These are phyloP conservation scores for Suhomyces vadensis DNA, from an alignment of 805 yeast genomes.

Conservation along the genomic window DNA sequence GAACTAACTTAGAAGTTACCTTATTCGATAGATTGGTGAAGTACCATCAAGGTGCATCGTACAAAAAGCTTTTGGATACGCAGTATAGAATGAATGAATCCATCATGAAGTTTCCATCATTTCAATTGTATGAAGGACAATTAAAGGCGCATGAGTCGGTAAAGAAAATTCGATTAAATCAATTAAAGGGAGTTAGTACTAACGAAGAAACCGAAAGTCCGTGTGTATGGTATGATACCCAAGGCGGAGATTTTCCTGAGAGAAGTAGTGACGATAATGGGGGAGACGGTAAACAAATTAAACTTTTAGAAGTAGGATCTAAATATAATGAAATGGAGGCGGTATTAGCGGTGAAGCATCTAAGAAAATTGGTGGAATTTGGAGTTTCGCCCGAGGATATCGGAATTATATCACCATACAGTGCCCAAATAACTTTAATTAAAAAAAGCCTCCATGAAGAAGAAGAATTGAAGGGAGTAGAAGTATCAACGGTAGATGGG, in stretches of 20 bases:
- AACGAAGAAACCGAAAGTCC: slow-evolving; percentile 59
- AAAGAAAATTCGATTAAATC: slow-evolving; percentile 49
- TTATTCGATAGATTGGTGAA: slow-evolving; percentile 75
- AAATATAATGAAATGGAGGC: slow-evolving; percentile 80
- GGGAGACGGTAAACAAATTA: slow-evolving; percentile 4
- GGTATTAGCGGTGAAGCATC: slow-evolving; percentile 57
- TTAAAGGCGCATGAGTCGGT: slow-evolving; percentile 66
- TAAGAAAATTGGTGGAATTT: slow-evolving; percentile 46
- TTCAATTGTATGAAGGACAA: slow-evolving; percentile 59
- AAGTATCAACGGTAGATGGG: slow-evolving; percentile 90
- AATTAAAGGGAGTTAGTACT: slow-evolving; percentile 44
- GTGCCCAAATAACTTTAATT: slow-evolving; percentile 75
- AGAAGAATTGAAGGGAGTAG: slow-evolving; percentile 45
- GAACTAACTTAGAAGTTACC: slow-evolving; percentile 59
- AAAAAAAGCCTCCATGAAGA: slow-evolving; percentile 45
- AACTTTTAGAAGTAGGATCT: slow-evolving; percentile 42
- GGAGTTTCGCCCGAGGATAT: slow-evolving; percentile 61
- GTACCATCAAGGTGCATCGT: slow-evolving; percentile 41
- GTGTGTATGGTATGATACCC: slow-evolving; percentile 86
- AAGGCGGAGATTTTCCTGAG: slow-evolving; percentile 83
- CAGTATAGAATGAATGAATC: slow-evolving; percentile 86
- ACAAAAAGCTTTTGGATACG: slow-evolving; percentile 61
- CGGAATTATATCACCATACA: slow-evolving; percentile 89
- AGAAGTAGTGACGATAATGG: slow-evolving; percentile 37
- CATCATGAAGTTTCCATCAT: slow-evolving; percentile 80